Evolutionary conservation across 139 green algal genomes (phyloP), one percentile per base, ranked within the genome.

Genomic region (Gonium pectorale): DNA sequence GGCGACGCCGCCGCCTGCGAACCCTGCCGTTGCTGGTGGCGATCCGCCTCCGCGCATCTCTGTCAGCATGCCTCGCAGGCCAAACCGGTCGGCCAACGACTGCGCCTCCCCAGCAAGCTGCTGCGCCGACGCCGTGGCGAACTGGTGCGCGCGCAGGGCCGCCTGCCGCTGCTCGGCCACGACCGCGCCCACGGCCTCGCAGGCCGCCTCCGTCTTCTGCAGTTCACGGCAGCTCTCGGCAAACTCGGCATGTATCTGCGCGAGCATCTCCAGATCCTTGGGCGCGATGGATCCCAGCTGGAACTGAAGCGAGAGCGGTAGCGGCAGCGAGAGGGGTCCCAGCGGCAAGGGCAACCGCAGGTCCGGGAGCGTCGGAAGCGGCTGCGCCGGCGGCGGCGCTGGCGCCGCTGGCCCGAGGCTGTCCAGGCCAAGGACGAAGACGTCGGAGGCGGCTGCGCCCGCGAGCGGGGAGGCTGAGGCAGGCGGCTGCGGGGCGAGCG

Each of bases 221-320:
- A 83, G 62, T 41, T 83, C 43, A 60, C 29, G 21, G 31, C 75
- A 82, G 15, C 59, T 59, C 7, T 29, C 29, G 41, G 71, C 59
- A 2, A 82, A 62, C 27, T 82, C 59, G 3, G 64, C 21, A 5
- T 71, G 40, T n/a, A 82, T 40, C 17, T 43, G n/a, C 17, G 40
- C 27, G 1, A 71, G 22, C 3, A 54, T 2, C 31, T 60, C 40
- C 0, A 62, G 27, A 0, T 82, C 29, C 4, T 49, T 22, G 0
- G 75, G 2, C 24, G 75, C 49, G 13, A 63, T 8, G 56, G 54
- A 13, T 3, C 38, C 24, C 72, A 81, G 54, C 54, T 37, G 66
- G 38, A 73, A 37, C 64, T 35, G 31, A n/a, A 21, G 5, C 24
- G 56, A 56, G 49, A 17, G 13, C 13, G 49, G 17, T 13, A 17